Base-by-base conservation (phyloP, 352 stramenopile genomes). In the Hyphochytrium catenoides region DNA sequence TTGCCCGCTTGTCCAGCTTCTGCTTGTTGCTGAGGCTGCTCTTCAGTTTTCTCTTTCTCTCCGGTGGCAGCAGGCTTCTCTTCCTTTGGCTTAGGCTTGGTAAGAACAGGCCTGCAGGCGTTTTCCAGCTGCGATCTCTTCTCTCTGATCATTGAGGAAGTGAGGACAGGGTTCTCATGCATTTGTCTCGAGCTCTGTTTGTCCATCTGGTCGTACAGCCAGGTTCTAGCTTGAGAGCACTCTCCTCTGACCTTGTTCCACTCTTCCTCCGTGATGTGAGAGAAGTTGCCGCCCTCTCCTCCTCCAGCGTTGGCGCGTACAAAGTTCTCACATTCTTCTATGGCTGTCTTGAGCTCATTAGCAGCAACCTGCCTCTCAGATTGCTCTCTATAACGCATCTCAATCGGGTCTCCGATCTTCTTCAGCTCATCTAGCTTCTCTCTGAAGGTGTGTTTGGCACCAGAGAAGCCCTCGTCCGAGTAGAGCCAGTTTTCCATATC, bases 401-500 rank as follows among this genome's bases (percentile, higher is more conserved):
- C 77, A 29, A 98, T 82, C 2, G 88, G 86, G 34, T 74, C 65
- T 35, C 87, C 85, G 23, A 92, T 36, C 47, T 72, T 70, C 46
- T 85, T 81, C 34, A 99, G 61, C 25, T 93, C 81, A 36, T 73
- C 65, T 14, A 99, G 59, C 61, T 97, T 96, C 19, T 52, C 55
- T 34, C 85, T 62, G 60, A 96, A 98, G 19, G 93, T 74, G 34
- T 76, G 92, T 57, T 97, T 97, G 38, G 66, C 90, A 41, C 78
- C 91, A 58, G 98, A 89, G 41, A 96, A 98, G 34, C 91, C 92
- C 46, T 95, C 85, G 51, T 98, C 90, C 51, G 90, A 87, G 63
- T 98, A 98, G 33, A 99, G 50, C 92, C 92, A 98, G 53, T 96
- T 86, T 53, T 98, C 88, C 23, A 62, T 71, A n/a, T 69, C 71